A percentile compares a stretch with the other conserved stretches of the same genome.
Conservation (phyloP, 768 basidiomycete species). For the Leucosporidium scottii region DNA sequence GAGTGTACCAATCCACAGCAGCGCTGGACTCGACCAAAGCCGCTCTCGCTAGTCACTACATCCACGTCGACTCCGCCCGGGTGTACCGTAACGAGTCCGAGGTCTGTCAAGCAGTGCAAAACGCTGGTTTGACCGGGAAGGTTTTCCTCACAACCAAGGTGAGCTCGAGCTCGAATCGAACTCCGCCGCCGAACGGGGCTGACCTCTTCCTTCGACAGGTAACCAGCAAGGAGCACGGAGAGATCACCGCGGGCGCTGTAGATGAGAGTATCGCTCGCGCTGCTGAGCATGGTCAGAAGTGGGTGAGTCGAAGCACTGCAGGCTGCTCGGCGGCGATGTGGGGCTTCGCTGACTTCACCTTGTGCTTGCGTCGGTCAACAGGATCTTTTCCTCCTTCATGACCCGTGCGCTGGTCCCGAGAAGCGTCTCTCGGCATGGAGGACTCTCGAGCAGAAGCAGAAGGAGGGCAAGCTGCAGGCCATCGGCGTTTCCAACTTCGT, state of each 20-base stretch:
- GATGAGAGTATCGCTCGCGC: constrained; percentile 24
- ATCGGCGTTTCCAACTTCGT: constrained; percentile 84
- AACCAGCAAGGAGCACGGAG: constrained; percentile 30
- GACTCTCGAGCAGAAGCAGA: constrained; percentile 65
- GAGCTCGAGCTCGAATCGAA: no score
- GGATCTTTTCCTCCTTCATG: constrained; percentile 44
- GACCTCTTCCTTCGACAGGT: no score
- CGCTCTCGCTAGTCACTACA: constrained; percentile 40
- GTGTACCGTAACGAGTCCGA: constrained; percentile 33
- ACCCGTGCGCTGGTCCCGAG: constrained; percentile 42
- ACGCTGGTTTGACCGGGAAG: neutral
- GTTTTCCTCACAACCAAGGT: constrained; percentile 37
- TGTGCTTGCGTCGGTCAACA: neutral
- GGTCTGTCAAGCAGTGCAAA: constrained; percentile 13
- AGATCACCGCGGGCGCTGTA: constrained; percentile 13
- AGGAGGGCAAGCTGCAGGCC: constrained; percentile 66
- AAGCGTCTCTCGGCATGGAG: constrained; percentile 48
- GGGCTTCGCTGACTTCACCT: neutral
- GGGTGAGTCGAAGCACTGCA: constrained; percentile 15
- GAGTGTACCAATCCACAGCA: constrained; percentile 36
- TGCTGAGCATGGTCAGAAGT: constrained; percentile 13
- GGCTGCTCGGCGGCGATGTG: neutral
- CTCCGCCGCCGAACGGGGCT: no score
- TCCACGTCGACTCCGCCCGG: constrained; percentile 32
- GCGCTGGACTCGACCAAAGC: constrained; percentile 27